Base-by-base conservation (phyloP, 140 eudicot species). In the Erigeron philadelphicus region DNA sequence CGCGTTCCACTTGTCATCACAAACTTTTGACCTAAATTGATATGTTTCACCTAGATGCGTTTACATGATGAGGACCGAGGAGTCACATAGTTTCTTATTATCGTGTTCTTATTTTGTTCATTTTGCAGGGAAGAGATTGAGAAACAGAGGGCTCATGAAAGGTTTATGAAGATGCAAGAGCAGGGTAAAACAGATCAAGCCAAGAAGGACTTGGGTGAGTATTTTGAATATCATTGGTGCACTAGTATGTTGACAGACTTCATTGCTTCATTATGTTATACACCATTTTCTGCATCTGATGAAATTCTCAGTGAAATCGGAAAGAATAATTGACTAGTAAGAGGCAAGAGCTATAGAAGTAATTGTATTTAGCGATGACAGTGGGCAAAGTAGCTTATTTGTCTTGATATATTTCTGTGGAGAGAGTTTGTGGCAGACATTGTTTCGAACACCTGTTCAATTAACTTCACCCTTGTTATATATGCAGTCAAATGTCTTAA, bases 121-220 rank as follows among this genome's bases (percentile, higher is more conserved):
- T 17, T 21, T 77, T 38, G 55, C 80, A 90, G 98, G 63, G 98
- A 93, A 78, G 98, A 89, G 78, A 78, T 93, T 74, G 98, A 89
- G 70, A 89, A 76, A 69, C 98, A 93, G 83, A 79, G 79, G 79
- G 87, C 98, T 67, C 98, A 89, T 72, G 98, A 89, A 77, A 93
- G 96, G 82, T 93, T 89, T 60, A 93, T 93, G 98, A 93, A 78
- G 83, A 66, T 93, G 77, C 98, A 93, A 74, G 98, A 93, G 64
- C 98, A 86, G 79, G 98, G 98, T 63, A 89, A 93, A 81, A 93
- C 98, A 25, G 96, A 93, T 10, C 96, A 93, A 81, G 90, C 98
- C 48, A 93, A 59, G 82, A 93, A 93, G 76, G 98, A 93, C 79
- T 81, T 93, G 78, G 98, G 98, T 93, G 68, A 80, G 79, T 35